Percentiles rank a stretch among this genome's conserved stretches.
phyloP scores from a whole-genome alignment of 306 rosid species.

The Phaseolus lunatus region DNA sequence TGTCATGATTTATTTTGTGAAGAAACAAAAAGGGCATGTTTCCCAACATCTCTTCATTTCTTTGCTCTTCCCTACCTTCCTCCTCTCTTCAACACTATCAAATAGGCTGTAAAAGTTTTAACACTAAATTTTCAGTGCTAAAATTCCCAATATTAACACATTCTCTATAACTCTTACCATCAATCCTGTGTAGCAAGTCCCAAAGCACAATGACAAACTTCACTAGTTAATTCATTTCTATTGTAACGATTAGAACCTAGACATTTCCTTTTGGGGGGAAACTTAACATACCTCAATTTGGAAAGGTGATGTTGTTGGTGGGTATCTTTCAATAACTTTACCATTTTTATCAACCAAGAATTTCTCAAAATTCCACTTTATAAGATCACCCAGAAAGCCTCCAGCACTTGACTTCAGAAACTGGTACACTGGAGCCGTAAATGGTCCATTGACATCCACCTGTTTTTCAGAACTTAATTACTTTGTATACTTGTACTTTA shows the following conservation, averaged over 20 bases:
- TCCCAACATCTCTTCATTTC: too few species aligned
- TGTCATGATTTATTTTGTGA: too few species aligned
- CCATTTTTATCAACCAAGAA: slow-evolving; percentile 96
- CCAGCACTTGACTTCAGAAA: slow-evolving; percentile 93
- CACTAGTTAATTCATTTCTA: slow-evolving; percentile 14
- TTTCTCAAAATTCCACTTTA: slow-evolving; percentile 98
- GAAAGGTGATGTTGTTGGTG: slow-evolving; percentile 93
- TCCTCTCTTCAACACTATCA: too few species aligned
- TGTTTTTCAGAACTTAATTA: slow-evolving; percentile 52
- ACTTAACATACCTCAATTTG: slow-evolving; percentile 84
- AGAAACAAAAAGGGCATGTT: too few species aligned
- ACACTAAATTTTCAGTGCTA: neutral
- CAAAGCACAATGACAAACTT: slow-evolving; percentile 3
- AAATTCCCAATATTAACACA: slow-evolving; percentile 4
- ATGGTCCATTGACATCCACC: slow-evolving; percentile 98
- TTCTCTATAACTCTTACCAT: slow-evolving; percentile 13
- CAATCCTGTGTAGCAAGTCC: neutral
- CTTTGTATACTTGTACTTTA: slow-evolving; percentile 8
- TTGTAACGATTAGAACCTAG: slow-evolving; percentile 8
- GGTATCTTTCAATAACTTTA: slow-evolving; percentile 90
- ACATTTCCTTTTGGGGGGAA: neutral
- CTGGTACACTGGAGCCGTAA: slow-evolving; percentile 90
- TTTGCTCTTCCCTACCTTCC: too few species aligned
- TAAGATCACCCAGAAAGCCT: slow-evolving; percentile 83
- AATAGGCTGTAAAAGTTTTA: neutral